Evolutionary conservation across 2,329 filamentous ascomycete species (phyloP).

Genomic region (Exophiala mesophila): DNA sequence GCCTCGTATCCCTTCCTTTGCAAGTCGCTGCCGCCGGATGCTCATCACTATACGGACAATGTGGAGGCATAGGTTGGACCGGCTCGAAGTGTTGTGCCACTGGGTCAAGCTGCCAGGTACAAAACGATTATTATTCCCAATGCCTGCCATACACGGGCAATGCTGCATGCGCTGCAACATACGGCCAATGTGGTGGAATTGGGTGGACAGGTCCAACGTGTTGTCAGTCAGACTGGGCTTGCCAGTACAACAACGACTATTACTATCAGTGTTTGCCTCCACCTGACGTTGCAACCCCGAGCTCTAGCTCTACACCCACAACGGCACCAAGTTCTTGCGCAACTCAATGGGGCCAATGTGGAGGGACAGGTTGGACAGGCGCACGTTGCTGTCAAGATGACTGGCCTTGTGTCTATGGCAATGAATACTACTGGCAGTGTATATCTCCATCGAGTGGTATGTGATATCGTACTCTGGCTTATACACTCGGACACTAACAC

Average conservation of each 20-base stretch:
- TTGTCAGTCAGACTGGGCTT: constrained; percentile 38
- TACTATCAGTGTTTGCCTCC: constrained; percentile 42
- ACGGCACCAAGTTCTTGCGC: constrained; percentile 3
- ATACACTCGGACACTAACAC: too few relatives aligned
- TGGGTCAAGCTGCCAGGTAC: neutral
- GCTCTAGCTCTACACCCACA: constrained; percentile 2
- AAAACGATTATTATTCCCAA: constrained; percentile 2
- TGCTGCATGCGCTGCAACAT: constrained; percentile 21
- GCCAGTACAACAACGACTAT: constrained; percentile 40
- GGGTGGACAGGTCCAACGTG: constrained; percentile 37
- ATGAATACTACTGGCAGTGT: constrained; percentile 14
- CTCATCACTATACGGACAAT: neutral
- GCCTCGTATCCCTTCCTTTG: neutral
- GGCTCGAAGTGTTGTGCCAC: neutral
- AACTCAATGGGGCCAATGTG: constrained; percentile 21
- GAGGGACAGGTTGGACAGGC: constrained; percentile 20
- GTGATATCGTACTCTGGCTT: neutral
- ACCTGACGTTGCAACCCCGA: neutral
- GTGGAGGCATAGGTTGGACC: constrained; percentile 3
- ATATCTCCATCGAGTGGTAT: constrained; percentile 5
- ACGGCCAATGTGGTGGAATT: constrained; percentile 44
- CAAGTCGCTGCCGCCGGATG: neutral
- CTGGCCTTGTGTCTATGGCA: constrained; percentile 11
- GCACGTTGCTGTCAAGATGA: constrained; percentile 14
- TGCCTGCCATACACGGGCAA: constrained; percentile 4